Evolutionary conservation across 495 filamentous ascomycete genomes (phyloP).

Genomic region (Hypomontagnella monticulosa): DNA sequence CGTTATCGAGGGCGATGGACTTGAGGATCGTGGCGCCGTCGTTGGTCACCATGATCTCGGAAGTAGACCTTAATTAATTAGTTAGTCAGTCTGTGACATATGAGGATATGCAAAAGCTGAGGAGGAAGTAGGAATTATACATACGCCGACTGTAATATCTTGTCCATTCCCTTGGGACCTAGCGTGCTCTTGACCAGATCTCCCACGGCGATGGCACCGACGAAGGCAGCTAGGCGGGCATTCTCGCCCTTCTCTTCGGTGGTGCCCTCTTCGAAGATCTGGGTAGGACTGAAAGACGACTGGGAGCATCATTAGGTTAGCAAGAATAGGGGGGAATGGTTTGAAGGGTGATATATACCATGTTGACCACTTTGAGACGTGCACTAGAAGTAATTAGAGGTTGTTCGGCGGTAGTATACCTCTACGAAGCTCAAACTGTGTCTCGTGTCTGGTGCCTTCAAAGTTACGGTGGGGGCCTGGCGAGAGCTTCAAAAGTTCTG

Average conservation of each 20-base stretch:
- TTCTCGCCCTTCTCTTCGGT: constrained; percentile 99
- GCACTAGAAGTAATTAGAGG: background rate
- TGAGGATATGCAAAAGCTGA: too few species aligned
- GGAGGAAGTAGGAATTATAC: constrained; percentile 11
- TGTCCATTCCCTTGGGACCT: constrained; percentile 99
- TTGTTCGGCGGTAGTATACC: constrained; percentile 15
- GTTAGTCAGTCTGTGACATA: constrained; percentile 17
- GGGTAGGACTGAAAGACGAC: constrained; percentile 83
- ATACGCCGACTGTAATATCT: constrained; percentile 97
- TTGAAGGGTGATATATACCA: constrained; percentile 26
- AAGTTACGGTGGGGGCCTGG: constrained; percentile 22
- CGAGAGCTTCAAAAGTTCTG: constrained; percentile 35
- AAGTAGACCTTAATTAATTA: constrained; percentile 74
- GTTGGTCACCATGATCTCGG: constrained; percentile 97
- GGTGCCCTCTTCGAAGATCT: constrained; percentile 98
- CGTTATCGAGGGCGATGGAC: constrained; percentile 98
- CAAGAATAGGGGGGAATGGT: background rate
- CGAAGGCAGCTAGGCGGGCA: constrained; percentile 95
- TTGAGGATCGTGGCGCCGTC: constrained; percentile 98
- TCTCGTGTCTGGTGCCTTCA: constrained; percentile 10
- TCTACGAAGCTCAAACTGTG: constrained; percentile 17
- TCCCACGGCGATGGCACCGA: constrained; percentile 96
- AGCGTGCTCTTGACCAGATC: constrained; percentile 97
- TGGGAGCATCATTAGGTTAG: constrained; percentile 33
- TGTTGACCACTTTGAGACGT: constrained; percentile 18